Percentiles rank a stretch among this genome's conserved stretches.
Evolutionary conservation across 768 basidiomycete species (phyloP).

Genomic region (Rhizopogon vulgaris): DNA sequence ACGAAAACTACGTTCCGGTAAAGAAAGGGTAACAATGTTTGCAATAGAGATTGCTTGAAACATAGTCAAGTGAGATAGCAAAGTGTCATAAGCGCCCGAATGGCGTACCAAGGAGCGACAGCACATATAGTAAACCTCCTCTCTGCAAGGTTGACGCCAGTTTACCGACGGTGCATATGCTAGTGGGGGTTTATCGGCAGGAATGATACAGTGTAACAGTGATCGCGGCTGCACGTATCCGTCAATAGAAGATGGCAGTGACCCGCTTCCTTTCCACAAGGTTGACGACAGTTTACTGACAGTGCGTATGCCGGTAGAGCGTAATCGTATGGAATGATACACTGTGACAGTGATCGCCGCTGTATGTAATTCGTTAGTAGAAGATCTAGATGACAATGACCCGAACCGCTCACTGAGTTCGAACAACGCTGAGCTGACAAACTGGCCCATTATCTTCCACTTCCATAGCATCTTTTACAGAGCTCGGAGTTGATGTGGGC

Average conservation of each 20-base stretch:
- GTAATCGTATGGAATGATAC: neutral
- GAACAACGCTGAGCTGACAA: constrained; percentile 1
- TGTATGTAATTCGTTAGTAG: neutral
- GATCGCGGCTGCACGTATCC: neutral
- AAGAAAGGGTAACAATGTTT: constrained; percentile 4
- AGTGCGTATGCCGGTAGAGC: neutral
- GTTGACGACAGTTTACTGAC: neutral
- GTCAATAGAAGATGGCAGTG: neutral
- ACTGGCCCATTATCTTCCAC: constrained; percentile 1
- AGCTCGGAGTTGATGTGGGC: neutral
- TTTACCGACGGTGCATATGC: neutral
- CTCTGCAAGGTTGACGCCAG: neutral
- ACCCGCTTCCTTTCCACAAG: constrained; percentile 5
- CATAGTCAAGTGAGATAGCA: neutral
- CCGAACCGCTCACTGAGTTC: neutral
- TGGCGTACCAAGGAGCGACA: constrained; percentile 4
- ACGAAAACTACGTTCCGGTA: constrained; percentile 3
- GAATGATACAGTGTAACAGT: neutral
- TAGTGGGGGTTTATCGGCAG: neutral
- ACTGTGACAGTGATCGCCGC: neutral
- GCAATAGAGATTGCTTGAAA: constrained; percentile 2
- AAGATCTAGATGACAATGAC: neutral
- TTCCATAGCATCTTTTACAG: neutral
- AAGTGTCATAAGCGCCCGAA: neutral
- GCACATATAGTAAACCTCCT: constrained; percentile 7